phyloP scores from a whole-genome alignment of 306 rosid species.

The Datisca glomerata region DNA sequence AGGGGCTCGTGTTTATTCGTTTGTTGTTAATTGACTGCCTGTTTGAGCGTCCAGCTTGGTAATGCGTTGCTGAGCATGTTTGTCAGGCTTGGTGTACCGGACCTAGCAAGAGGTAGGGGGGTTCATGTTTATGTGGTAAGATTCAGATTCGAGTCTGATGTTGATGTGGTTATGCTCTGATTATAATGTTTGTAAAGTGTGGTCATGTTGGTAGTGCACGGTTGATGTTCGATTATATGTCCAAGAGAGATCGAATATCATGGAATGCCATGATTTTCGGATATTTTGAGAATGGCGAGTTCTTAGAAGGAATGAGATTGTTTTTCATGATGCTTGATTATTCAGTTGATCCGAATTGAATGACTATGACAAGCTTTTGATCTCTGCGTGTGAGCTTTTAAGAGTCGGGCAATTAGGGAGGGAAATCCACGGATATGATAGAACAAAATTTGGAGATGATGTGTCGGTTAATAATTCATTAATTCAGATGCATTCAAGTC shows the following conservation, averaged over 20 bases:
- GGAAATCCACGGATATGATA: slow-evolving; percentile 67
- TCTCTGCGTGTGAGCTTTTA: slow-evolving; percentile 66
- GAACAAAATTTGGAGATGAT: slow-evolving; percentile 34
- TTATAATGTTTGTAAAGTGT: slow-evolving; percentile 79
- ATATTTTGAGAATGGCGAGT: no score
- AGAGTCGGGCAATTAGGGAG: slow-evolving; percentile 50
- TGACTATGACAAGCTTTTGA: slow-evolving; percentile 75
- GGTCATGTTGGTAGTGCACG: no score
- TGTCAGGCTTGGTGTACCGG: slow-evolving; percentile 62
- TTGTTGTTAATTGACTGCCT: slow-evolving; percentile 27
- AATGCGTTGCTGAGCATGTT: no score
- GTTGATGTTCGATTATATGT: no score
- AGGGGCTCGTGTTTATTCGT: slow-evolving; percentile 44
- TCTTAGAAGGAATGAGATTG: no score
- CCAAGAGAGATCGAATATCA: no score
- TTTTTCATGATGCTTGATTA: no score
- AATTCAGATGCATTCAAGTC: slow-evolving; percentile 62
- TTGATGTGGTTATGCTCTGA: slow-evolving; percentile 69
- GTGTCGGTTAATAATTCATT: slow-evolving; percentile 50
- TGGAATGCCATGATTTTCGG: no score
- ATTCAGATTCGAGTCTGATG: no score
- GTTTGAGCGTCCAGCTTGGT: slow-evolving; percentile 53
- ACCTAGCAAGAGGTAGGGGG: slow-evolving; percentile 68
- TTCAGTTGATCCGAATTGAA: slow-evolving; percentile 58
- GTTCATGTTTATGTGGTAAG: slow-evolving; percentile 69